Conservation (phyloP, 305 asterid genomes). For the Stenogyne calaminthoides region DNA sequence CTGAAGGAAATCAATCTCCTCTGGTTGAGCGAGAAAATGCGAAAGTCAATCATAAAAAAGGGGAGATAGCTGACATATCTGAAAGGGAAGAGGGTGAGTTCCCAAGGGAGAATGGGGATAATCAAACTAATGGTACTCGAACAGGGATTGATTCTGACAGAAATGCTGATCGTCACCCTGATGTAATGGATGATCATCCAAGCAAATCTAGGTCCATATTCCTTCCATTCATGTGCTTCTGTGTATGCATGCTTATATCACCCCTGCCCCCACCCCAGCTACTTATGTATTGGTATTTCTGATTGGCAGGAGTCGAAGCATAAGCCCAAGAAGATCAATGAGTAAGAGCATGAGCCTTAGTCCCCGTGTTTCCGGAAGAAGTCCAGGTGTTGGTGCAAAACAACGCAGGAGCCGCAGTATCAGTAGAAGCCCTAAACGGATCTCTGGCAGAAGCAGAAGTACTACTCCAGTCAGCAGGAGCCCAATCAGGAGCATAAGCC, state of each 20-base stretch:
- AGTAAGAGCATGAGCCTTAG: constrained; percentile 97
- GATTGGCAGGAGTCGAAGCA: constrained; percentile 77
- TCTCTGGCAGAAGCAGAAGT: constrained; percentile 54
- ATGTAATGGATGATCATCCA: constrained; percentile 73
- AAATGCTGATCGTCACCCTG: constrained; percentile 66
- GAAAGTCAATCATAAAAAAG: constrained; percentile 50
- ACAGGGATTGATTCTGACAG: constrained; percentile 50
- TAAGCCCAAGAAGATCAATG: constrained; percentile 55
- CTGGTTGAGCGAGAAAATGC: constrained; percentile 50
- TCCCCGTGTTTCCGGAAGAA: constrained; percentile 62
- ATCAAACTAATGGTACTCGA: constrained; percentile 67
- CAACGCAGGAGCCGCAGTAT: constrained; percentile 58
- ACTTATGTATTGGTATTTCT: constrained; percentile 36
- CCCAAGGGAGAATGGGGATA: constrained; percentile 83
- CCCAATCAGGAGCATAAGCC: constrained; percentile 62
- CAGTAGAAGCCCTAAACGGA: constrained; percentile 57
- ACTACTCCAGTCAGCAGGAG: constrained; percentile 61
- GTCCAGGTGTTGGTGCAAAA: constrained; percentile 47
- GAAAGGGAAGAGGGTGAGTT: constrained; percentile 84
- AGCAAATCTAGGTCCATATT: constrained; percentile 76
- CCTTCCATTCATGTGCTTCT: constrained; percentile 34
- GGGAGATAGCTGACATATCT: constrained; percentile 50
- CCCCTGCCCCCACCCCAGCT: constrained; percentile 13
- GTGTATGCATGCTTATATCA: constrained; percentile 31
- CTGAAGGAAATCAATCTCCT: constrained; percentile 53